These are phyloP conservation scores for Chlorella sp. DNA, from an alignment of 139 green algal species.

Conservation along the genomic window DNA sequence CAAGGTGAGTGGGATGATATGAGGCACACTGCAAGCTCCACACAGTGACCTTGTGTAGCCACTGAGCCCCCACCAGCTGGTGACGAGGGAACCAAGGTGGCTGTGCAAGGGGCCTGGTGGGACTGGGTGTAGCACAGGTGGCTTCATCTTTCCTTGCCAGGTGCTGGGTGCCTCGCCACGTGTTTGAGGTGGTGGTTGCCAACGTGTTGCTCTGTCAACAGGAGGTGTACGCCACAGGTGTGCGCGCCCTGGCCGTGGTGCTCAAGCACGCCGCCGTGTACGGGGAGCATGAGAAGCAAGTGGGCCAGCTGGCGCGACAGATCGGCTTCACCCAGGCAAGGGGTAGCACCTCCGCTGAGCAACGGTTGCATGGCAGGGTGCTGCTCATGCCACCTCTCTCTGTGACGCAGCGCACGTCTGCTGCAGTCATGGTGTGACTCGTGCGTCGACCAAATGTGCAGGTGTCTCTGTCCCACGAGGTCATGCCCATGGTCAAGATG, in stretches of 20 bases:
- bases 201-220: too few relatives aligned
- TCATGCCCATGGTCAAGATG: constrained; percentile 97
- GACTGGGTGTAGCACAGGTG: too few relatives aligned
- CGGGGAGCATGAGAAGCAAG: constrained; percentile 75
- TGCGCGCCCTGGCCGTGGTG: constrained; percentile 60
- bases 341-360: too few relatives aligned
- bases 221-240: not conserved
- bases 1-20: constrained; percentile 41
- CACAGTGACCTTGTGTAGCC: too few relatives aligned
- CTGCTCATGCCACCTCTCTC: too few relatives aligned
- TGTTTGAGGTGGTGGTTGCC: constrained; percentile 44
- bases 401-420: too few relatives aligned
- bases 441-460: constrained; percentile 1
- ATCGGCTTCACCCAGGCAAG: constrained; percentile 80
- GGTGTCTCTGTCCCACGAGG: constrained; percentile 29
- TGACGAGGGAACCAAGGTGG: too few relatives aligned
- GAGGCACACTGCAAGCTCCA: too few relatives aligned
- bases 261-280: constrained; percentile 92
- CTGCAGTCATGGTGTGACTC: too few relatives aligned
- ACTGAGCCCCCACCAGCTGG: too few relatives aligned
- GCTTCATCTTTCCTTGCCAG: not conserved
- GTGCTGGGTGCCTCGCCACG: not conserved
- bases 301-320: constrained; percentile 58
- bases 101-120: too few relatives aligned
- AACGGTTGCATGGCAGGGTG: too few relatives aligned